Evolutionary conservation across 495 filamentous ascomycete genomes (phyloP).

Genomic region (Xylaria flabelliformis): DNA sequence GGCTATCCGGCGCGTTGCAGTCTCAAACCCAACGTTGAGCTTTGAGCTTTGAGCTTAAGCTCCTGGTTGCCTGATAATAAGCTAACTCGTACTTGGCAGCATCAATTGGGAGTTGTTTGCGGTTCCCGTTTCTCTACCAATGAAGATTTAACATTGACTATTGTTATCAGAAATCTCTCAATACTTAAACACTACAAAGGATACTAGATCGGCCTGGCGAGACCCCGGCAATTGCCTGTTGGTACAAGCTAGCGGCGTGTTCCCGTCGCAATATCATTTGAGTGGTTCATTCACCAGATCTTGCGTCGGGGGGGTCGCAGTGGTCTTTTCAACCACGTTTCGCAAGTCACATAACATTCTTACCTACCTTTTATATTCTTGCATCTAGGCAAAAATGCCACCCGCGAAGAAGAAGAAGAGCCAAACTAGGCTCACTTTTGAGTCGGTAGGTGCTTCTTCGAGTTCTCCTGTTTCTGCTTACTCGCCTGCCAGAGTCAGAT

Average conservation of each 20-base stretch:
- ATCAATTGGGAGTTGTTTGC: background rate
- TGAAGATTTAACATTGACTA: background rate
- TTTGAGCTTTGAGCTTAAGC: background rate
- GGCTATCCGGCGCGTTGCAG: constrained; percentile 27
- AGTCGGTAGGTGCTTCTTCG: constrained; percentile 26
- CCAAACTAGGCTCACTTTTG: constrained; percentile 38
- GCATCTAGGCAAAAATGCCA: constrained; percentile 27
- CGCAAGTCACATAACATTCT: background rate
- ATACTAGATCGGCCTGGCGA: background rate
- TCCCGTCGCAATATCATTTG: background rate
- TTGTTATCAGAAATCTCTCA: background rate
- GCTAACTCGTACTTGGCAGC: background rate
- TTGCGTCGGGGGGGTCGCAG: background rate
- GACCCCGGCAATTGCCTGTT: background rate
- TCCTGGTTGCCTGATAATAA: constrained; percentile 3
- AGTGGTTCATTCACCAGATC: background rate
- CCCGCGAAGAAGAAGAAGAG: constrained; percentile 32
- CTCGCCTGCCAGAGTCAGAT: constrained; percentile 34
- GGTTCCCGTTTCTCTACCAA: too few relatives aligned
- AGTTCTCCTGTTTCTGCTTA: constrained; percentile 14
- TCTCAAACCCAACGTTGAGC: background rate
- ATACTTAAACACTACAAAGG: background rate
- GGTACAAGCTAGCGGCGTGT: background rate
- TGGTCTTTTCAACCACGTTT: background rate
- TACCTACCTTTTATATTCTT: background rate